Percentiles rank a stretch among this genome's conserved stretches.
phyloP scores from a whole-genome alignment of 176 grass and related monocot genomes.

The Cenchrus purpureus region DNA sequence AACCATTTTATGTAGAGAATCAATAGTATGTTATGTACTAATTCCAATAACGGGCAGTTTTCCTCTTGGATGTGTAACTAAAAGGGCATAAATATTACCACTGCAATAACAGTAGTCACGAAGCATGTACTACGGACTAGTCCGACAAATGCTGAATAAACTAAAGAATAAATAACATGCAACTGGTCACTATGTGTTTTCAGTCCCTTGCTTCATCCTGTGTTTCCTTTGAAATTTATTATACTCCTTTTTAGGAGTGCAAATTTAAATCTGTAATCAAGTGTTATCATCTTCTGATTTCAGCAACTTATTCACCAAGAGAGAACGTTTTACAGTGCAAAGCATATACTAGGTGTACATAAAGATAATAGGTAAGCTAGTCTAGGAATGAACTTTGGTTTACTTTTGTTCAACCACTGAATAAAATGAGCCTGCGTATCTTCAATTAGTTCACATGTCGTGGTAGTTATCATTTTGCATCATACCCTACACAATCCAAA shows the following conservation, averaged over 20 bases:
- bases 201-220: neutral
- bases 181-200: neutral
- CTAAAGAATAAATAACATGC: neutral
- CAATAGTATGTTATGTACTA: neutral
- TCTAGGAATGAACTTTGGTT: neutral
- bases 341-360: neutral
- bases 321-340: neutral
- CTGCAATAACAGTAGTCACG: neutral
- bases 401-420: neutral
- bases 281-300: neutral
- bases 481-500: neutral
- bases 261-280: conserved; percentile 8
- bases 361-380: neutral
- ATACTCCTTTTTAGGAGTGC: neutral
- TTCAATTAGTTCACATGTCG: conserved; percentile 5
- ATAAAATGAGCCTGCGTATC: neutral
- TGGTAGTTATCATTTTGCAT: neutral
- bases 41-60: neutral
- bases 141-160: neutral
- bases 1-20: neutral
- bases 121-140: neutral
- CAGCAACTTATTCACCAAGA: neutral
- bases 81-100: too few species aligned
- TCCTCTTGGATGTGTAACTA: too few species aligned
- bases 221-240: neutral